Conservation (phyloP, 768 basidiomycete genomes). For the Tephrocybe sp. region DNA sequence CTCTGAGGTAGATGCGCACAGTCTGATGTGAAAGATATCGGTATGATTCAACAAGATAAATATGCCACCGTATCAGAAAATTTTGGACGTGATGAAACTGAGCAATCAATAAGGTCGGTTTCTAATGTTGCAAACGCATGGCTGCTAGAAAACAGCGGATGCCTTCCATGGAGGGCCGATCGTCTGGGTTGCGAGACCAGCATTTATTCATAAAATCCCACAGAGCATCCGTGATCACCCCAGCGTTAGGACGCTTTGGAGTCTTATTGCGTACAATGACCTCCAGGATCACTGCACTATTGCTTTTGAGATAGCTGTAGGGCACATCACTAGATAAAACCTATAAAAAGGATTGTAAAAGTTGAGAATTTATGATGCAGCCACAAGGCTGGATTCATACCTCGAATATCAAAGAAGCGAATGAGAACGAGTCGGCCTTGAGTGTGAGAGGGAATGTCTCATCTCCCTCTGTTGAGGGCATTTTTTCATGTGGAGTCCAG, state of each 20-base stretch:
- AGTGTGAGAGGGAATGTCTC: slow-evolving; percentile 8
- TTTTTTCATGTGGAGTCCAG: slow-evolving; percentile 16
- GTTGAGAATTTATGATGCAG: background rate
- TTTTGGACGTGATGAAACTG: too few relatives aligned
- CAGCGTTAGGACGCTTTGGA: slow-evolving; percentile 11
- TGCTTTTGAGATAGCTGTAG: slow-evolving; percentile 9
- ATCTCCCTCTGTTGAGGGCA: background rate
- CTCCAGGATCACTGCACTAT: slow-evolving; percentile 18
- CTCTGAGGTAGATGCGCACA: too few relatives aligned
- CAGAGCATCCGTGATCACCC: slow-evolving; percentile 11
- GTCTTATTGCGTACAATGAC: slow-evolving; percentile 10
- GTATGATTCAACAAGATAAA: too few relatives aligned
- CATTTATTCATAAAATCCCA: slow-evolving; percentile 14
- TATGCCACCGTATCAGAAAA: too few relatives aligned
- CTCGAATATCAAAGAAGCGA: slow-evolving; percentile 15
- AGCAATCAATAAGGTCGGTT: too few relatives aligned
- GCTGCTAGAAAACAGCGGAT: background rate
- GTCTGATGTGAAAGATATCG: too few relatives aligned
- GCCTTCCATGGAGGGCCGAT: slow-evolving; percentile 13
- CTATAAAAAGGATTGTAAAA: background rate
- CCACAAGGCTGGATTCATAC: background rate
- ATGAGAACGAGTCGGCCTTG: slow-evolving; percentile 15
- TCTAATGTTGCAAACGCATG: background rate
- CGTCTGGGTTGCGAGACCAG: slow-evolving; percentile 7
- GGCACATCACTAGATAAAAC: slow-evolving; percentile 13